These are phyloP conservation scores for Vaccinium vitisidaea DNA, from an alignment of 148 eudicot genomes.

Conservation along the genomic window DNA sequence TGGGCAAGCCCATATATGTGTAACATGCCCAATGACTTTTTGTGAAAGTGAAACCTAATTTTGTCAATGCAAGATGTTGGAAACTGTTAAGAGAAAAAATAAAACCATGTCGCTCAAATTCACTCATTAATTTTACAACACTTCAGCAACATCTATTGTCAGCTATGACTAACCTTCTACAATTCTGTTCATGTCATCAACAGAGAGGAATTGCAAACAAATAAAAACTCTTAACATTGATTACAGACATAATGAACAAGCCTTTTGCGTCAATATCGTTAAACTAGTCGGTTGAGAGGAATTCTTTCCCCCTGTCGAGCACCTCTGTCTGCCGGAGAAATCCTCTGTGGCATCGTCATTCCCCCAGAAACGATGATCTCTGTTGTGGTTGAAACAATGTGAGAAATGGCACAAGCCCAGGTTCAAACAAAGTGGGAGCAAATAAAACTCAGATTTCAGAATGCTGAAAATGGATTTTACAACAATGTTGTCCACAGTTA, in stretches of 20 bases:
- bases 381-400: conserved; percentile 23
- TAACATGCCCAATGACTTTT: no score
- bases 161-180: not conserved
- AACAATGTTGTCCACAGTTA: not conserved
- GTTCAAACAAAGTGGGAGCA: not conserved
- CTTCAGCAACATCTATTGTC: not conserved
- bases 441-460: not conserved
- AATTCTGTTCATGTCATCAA: not conserved
- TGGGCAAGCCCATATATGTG: no score
- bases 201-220: not conserved
- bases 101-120: not conserved
- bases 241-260: not conserved
- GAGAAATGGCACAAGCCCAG: not conserved
- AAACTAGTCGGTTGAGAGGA: conserved; percentile 45
- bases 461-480: not conserved
- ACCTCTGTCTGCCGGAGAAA: conserved; percentile 56
- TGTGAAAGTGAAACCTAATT: no score
- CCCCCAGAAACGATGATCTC: conserved; percentile 96
- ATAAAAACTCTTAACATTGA: not conserved
- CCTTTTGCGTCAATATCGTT: not conserved
- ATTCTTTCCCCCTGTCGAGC: conserved; percentile 48
- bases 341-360: conserved; percentile 87
- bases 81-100: not conserved
- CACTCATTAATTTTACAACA: not conserved
- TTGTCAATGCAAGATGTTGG: not conserved